These are phyloP conservation scores for Parachaetomium inaequale DNA, from an alignment of 495 filamentous ascomycete genomes.

Conservation along the genomic window DNA sequence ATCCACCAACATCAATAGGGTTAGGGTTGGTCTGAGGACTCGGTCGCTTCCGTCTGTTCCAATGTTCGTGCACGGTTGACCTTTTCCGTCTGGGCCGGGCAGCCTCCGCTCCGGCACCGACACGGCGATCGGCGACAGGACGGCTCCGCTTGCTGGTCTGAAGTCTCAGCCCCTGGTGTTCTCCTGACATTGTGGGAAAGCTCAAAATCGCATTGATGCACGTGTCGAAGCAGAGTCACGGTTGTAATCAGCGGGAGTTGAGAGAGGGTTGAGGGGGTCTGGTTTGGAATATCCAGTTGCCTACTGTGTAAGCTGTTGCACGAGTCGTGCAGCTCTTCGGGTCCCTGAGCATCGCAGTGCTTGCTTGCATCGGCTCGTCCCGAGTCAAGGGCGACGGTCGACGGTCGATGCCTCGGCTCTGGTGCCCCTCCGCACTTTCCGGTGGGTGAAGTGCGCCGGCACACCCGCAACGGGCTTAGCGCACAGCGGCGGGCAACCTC, in stretches of 20 bases:
- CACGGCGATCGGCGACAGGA: not conserved
- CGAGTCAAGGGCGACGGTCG: not conserved
- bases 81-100: conserved; percentile 8
- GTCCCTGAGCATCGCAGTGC: not conserved
- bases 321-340: no score
- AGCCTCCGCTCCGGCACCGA: not conserved
- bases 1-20: conserved; percentile 3
- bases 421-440: conserved; percentile 7
- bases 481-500: conserved; percentile 17
- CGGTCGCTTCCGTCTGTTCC: no score
- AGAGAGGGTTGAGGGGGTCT: no score
- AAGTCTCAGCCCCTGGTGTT: no score
- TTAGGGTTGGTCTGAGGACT: no score
- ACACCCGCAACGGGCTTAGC: conserved; percentile 10
- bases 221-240: no score
- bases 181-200: no score
- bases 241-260: no score
- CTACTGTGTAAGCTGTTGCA: no score
- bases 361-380: not conserved
- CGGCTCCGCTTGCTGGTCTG: not conserved
- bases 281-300: no score
- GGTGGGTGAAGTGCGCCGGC: not conserved
- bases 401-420: conserved; percentile 12
- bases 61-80: conserved; percentile 9
- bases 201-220: no score